Evolutionary conservation across 75 land plant genomes (phyloP).

Genomic region (Selaginella tamariscina): DNA sequence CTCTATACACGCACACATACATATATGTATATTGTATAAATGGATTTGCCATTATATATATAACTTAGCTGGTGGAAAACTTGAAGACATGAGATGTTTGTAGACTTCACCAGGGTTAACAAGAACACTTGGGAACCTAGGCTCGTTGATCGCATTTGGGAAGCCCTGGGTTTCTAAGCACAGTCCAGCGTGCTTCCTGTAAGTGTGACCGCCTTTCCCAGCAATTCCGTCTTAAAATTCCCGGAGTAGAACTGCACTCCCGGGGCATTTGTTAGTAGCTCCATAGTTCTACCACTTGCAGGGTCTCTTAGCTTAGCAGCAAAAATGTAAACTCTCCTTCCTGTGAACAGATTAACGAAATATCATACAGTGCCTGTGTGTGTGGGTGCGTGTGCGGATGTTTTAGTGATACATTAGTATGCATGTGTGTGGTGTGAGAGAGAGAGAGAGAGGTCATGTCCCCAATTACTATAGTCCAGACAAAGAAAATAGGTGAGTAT

Average conservation of each 20-base stretch:
- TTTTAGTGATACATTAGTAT: too few relatives aligned
- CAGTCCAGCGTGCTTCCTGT: conserved; percentile 29
- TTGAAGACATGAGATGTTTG: conserved; percentile 29
- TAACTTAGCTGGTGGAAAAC: conserved; percentile 20
- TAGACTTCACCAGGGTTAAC: conserved; percentile 43
- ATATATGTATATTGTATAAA: too few relatives aligned
- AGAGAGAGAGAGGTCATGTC: too few relatives aligned
- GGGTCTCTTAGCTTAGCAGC: conserved; percentile 35
- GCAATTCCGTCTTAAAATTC: conserved; percentile 20
- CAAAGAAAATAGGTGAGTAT: too few relatives aligned
- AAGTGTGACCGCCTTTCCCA: conserved; percentile 47
- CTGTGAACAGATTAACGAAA: too few relatives aligned
- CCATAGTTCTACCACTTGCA: conserved; percentile 37
- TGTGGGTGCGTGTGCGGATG: too few relatives aligned
- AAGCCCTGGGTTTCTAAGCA: conserved; percentile 74
- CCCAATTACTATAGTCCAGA: too few relatives aligned
- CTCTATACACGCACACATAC: too few relatives aligned
- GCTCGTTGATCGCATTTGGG: conserved; percentile 57
- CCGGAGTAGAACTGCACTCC: conserved; percentile 66
- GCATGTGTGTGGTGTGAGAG: too few relatives aligned
- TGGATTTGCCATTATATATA: too few relatives aligned
- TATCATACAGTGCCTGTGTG: too few relatives aligned
- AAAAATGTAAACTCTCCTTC: too few relatives aligned
- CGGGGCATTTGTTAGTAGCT: conserved; percentile 38
- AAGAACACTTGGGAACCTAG: conserved; percentile 65